Evolutionary conservation across 2,329 filamentous ascomycete genomes (phyloP).

Genomic region (Aspergillus sp.): DNA sequence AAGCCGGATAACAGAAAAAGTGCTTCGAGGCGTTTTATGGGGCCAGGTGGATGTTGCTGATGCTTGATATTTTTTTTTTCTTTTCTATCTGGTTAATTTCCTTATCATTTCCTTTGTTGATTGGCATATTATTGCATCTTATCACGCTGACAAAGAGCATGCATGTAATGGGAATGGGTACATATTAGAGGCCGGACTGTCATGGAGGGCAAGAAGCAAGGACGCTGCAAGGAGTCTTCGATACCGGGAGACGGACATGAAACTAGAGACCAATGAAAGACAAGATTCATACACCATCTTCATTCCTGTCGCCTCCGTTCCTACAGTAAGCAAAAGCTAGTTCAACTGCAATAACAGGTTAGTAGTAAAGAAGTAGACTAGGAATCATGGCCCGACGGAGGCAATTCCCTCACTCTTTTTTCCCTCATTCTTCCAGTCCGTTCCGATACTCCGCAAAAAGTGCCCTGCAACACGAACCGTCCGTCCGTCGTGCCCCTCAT

Average conservation of each 20-base stretch:
- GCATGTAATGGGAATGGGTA: constrained; percentile 18
- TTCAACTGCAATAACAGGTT: not conserved
- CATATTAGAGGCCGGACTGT: constrained; percentile 9
- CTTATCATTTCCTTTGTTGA: constrained; percentile 7
- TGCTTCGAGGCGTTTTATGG: constrained; percentile 14
- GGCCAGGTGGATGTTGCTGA: too few species aligned
- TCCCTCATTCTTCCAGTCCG: not conserved
- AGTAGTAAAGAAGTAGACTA: too few species aligned
- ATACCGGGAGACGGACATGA: constrained; percentile 3
- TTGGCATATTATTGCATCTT: constrained; percentile 12
- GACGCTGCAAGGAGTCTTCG: constrained; percentile 19
- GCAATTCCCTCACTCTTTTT: not conserved
- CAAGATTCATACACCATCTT: not conserved
- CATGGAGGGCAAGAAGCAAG: constrained; percentile 15
- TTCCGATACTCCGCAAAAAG: not conserved
- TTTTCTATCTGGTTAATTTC: constrained; percentile 6
- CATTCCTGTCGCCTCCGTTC: not conserved
- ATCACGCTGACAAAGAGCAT: constrained; percentile 10
- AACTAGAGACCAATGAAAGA: constrained; percentile 4
- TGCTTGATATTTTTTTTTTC: constrained; percentile 8
- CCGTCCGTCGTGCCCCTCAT: constrained; percentile 11
- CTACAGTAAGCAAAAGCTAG: not conserved
- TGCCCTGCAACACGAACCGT: not conserved
- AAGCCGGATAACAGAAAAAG: constrained; percentile 7
- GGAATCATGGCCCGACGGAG: not conserved